Base-by-base conservation (phyloP, 2,329 filamentous ascomycete genomes). In the Neonectria faginata region DNA sequence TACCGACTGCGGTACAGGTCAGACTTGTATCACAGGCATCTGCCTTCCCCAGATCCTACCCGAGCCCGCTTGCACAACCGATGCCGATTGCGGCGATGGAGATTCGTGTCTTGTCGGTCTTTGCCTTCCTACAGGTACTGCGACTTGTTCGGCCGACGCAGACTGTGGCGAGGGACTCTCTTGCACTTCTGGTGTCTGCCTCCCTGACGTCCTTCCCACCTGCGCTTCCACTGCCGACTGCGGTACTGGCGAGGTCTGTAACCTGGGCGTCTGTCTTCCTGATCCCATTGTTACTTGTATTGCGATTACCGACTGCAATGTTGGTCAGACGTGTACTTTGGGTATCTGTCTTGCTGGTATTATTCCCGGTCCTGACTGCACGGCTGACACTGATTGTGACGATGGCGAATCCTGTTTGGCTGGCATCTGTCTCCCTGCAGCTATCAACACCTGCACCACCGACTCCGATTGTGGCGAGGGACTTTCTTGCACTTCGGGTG, bases 381-480 rank as follows among this genome's bases (percentile, higher is more conserved):
- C 55, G 14, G 20, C 44, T 3, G 42, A 62, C 16, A 41, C 11
- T 16, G 39, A 61, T 6, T 61, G 59, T 41, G 14, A 25, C 11
- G 33, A 36, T n/a, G 47, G 52, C 3, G 36, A 57, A 18, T 27
- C 50, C 33, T 62, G 59, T 11, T 31, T 54, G 4, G 36, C 33
- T 25, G 52, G 59, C 25, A 27, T 62, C 2, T 62, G 59, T 27
- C n/a, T 62, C 6, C 59, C 59, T 22, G 18, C 27, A 12, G 52
- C 45, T 14, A 41, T 62, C 3, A 33, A 16, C 8, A 16, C 42
- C 9, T 62, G 59, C 18, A 14, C 52, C 2, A 33, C 33, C 3
- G 59, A 62, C 16, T 41, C 58, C 0, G n/a, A 42, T 31, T 62
- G 59, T 10, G 22, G 33, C 6, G 33, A 16, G 18, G 53, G 59